Conservation (phyloP, 305 asterid genomes). For the Striga hermonthica region DNA sequence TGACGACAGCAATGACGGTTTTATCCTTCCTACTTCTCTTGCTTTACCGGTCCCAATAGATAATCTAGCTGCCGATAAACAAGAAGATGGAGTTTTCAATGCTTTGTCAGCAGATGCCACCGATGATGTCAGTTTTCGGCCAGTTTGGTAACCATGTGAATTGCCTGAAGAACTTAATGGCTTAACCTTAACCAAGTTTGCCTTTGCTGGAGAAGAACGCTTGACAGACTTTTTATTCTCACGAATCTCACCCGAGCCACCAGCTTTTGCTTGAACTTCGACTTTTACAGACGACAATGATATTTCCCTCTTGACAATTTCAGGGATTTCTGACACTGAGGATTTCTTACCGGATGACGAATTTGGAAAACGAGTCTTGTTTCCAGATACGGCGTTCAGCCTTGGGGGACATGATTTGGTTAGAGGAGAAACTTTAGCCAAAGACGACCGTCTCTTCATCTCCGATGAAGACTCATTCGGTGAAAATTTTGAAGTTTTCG, state of each 20-base stretch:
- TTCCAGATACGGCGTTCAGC: conserved; percentile 24
- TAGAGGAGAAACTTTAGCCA: conserved; percentile 28
- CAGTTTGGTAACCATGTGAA: conserved; percentile 22
- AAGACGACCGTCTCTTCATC: conserved; percentile 20
- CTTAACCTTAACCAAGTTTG: conserved; percentile 32
- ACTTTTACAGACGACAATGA: conserved; percentile 33
- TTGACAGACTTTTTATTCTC: conserved; percentile 30
- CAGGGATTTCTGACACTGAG: conserved; percentile 35
- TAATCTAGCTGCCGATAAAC: conserved; percentile 35
- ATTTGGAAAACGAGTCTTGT: conserved; percentile 27
- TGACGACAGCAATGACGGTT: conserved; percentile 36
- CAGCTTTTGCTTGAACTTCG: conserved; percentile 32
- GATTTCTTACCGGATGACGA: conserved; percentile 23
- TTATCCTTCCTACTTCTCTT: conserved; percentile 32
- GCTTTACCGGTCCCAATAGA: conserved; percentile 28
- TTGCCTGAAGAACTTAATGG: conserved; percentile 21
- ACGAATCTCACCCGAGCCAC: conserved; percentile 28
- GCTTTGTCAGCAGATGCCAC: conserved; percentile 34
- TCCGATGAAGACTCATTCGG: conserved; percentile 31
- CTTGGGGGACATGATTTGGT: conserved; percentile 28
- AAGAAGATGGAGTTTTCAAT: conserved; percentile 27
- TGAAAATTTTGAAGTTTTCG: conserved; percentile 30
- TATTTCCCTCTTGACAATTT: conserved; percentile 40
- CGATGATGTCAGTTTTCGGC: conserved; percentile 30
- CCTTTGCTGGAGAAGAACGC: conserved; percentile 30